Evolutionary conservation across 345 rosid genomes (phyloP).

Genomic region (Cardiospermum halicacabum): DNA sequence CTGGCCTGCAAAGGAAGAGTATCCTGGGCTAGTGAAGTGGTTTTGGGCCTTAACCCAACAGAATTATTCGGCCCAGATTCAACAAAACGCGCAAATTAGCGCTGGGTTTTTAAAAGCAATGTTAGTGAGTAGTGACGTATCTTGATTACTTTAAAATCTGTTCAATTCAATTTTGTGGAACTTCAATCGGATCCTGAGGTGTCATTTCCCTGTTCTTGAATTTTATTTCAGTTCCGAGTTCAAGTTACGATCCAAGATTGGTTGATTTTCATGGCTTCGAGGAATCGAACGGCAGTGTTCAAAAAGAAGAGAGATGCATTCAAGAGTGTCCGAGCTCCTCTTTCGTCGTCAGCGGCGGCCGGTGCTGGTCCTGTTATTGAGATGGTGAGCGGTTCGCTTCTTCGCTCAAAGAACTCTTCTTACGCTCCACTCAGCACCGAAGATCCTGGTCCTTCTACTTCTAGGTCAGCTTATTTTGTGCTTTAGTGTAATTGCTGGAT

Average conservation of each 20-base stretch:
- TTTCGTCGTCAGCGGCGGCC: constrained; percentile 33
- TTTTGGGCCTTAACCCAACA: background rate
- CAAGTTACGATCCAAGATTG: background rate
- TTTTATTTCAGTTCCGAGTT: background rate
- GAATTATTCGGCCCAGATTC: background rate
- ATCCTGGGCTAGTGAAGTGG: background rate
- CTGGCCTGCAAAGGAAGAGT: background rate
- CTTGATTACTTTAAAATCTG: background rate
- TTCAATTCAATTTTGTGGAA: no score
- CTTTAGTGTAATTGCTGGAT: background rate
- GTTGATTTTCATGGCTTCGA: constrained; percentile 39
- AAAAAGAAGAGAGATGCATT: constrained; percentile 54
- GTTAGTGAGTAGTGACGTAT: background rate
- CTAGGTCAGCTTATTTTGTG: constrained; percentile 17
- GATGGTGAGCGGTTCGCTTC: constrained; percentile 50
- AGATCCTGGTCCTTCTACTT: constrained; percentile 51
- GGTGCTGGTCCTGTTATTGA: constrained; percentile 62
- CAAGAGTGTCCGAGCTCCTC: constrained; percentile 60
- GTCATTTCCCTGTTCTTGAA: background rate
- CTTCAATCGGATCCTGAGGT: background rate
- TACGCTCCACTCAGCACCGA: constrained; percentile 52
- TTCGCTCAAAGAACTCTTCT: constrained; percentile 36
- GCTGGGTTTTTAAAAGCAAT: background rate
- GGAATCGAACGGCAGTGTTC: constrained; percentile 48
- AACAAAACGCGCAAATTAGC: constrained; percentile 1